Conservation (phyloP, 108 stramenopile genomes). For the Nannochloropsis salina region DNA sequence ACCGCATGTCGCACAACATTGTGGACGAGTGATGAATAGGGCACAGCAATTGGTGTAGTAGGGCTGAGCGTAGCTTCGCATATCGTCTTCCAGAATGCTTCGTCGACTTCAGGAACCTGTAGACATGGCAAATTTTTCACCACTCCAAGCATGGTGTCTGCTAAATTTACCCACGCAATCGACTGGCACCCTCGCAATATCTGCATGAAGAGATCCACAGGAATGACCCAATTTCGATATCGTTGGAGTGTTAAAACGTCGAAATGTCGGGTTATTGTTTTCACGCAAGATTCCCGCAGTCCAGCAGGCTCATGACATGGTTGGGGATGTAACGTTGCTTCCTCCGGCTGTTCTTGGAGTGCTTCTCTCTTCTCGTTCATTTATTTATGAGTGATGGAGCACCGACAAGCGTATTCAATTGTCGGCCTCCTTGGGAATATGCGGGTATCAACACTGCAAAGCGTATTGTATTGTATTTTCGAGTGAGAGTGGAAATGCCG, state of each 20-base stretch:
- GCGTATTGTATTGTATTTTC: no score
- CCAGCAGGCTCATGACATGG: not conserved
- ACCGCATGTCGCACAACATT: not conserved
- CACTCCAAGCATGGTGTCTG: not conserved
- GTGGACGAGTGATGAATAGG: not conserved
- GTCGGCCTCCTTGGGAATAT: no score
- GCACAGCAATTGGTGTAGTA: not conserved
- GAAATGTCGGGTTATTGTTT: not conserved
- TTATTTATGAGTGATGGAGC: no score
- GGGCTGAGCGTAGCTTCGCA: not conserved
- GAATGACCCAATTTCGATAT: not conserved
- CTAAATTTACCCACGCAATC: not conserved
- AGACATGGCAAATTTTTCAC: conserved; percentile 9
- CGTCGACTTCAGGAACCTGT: not conserved
- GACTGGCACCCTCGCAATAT: not conserved
- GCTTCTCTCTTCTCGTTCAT: no score
- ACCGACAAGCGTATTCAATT: no score
- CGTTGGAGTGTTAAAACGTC: not conserved
- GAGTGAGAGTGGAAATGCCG: no score
- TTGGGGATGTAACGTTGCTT: no score
- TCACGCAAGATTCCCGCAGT: not conserved
- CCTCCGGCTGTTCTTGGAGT: no score
- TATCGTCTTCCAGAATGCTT: not conserved
- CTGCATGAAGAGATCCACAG: not conserved
- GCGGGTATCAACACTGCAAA: no score